phyloP scores from a whole-genome alignment of 345 rosid genomes.

The Acer negundo region DNA sequence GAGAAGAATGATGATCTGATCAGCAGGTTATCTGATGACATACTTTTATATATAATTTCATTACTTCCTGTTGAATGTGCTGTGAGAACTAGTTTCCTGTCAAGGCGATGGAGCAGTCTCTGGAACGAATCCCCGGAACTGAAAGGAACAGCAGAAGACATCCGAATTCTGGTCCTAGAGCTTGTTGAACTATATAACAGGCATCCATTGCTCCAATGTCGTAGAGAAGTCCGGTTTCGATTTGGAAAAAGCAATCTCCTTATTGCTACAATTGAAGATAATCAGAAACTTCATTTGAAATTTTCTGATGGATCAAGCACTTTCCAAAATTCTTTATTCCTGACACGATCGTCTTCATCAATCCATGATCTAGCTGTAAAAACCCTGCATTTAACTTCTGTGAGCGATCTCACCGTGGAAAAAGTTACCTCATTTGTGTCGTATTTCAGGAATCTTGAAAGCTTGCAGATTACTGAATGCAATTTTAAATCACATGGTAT shows the following conservation, averaged over 20 bases:
- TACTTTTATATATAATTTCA: conserved; percentile 8
- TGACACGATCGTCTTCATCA: no score
- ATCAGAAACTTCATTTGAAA: conserved; percentile 2
- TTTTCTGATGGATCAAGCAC: not conserved
- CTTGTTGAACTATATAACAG: not conserved
- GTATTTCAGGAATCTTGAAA: no score
- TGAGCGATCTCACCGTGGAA: no score
- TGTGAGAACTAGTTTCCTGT: conserved; percentile 3
- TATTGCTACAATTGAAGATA: not conserved
- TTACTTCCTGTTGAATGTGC: conserved; percentile 12
- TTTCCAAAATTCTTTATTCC: no score
- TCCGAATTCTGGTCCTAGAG: not conserved
- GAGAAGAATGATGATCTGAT: conserved; percentile 13
- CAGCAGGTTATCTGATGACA: conserved; percentile 18
- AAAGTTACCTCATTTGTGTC: no score
- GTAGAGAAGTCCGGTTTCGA: conserved; percentile 2
- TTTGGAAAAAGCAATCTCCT: not conserved
- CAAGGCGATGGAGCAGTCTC: conserved; percentile 14
- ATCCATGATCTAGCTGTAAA: no score
- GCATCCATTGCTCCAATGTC: not conserved
- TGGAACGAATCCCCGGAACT: conserved; percentile 1
- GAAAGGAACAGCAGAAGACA: conserved; percentile 1
- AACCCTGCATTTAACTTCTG: no score
- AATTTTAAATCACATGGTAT: no score
- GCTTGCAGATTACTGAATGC: no score